These are phyloP conservation scores for Zangia roseola DNA, from an alignment of 768 basidiomycete species.

Conservation along the genomic window DNA sequence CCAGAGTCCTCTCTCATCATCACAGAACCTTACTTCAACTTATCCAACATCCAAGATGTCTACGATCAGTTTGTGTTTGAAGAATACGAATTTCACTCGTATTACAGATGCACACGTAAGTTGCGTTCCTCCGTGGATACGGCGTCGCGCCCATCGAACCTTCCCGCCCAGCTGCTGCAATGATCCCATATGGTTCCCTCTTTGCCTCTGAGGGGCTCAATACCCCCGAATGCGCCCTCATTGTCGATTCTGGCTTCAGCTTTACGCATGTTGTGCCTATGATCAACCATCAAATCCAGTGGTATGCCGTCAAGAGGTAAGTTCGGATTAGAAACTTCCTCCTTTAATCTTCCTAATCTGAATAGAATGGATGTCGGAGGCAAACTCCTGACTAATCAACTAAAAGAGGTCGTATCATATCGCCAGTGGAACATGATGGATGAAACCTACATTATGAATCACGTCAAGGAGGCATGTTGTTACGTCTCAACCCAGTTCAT, in stretches of 20 bases:
- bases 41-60: constrained; percentile 86
- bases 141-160: constrained; percentile 18
- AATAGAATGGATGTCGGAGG: constrained; percentile 91
- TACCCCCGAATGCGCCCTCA: constrained; percentile 73
- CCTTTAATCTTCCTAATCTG: constrained; percentile 16
- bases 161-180: constrained; percentile 62
- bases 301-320: constrained; percentile 82
- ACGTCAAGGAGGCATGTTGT: constrained; percentile 88
- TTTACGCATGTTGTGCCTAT: constrained; percentile 92
- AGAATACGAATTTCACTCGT: constrained; percentile 90
- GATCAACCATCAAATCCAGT: constrained; percentile 68
- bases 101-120: constrained; percentile 80
- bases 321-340: constrained; percentile 12
- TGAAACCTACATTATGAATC: constrained; percentile 90
- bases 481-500: constrained; percentile 77
- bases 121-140: constrained; percentile 22
- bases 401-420: constrained; percentile 91
- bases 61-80: constrained; percentile 97
- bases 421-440: constrained; percentile 99
- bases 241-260: constrained; percentile 92
- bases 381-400: constrained; percentile 91
- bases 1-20: constrained; percentile 73
- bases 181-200: constrained; percentile 73
- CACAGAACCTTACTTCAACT: constrained; percentile 93
- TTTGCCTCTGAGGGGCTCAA: constrained; percentile 51